Base-by-base conservation (phyloP, 2,329 filamentous ascomycete species). In the Apiospora aurea region DNA sequence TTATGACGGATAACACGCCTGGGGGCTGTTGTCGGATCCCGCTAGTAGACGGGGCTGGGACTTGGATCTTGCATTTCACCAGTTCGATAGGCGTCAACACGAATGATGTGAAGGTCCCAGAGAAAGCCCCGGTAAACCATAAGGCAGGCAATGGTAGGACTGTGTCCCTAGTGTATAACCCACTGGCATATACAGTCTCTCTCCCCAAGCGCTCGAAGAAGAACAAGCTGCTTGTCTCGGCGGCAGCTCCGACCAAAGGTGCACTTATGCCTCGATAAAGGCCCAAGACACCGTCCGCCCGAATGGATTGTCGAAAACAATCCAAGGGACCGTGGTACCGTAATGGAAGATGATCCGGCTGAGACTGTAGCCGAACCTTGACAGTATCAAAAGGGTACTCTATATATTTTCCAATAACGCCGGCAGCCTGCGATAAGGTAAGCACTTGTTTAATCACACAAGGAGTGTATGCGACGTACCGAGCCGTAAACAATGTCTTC, bases 301-400 rank as follows among this genome's bases (percentile, higher is more conserved):
- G 89, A 75, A 97, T 86, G 11, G 94, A 95, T 85, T 98, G 93
- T 77, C 91, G 89, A 83, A 99, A 97, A 84, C 96, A 98, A 84
- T 99, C 96, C 75, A 98, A 79, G 0, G 96, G 96, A 0, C 96
- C 96, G 7, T 85, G 90, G 82, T 98, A 98, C 73, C 89, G 91
- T 26, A 95, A 89, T 21, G 94, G 95, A 2, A 94, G 87, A 77
- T 92, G 90, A 81, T 96, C 93, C 46, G 95, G 94, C 82, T 98
- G 96, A n/a, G 96, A 96, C 82, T 99, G 96, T 14, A 99, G 89
- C 53, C 96, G 93, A 73, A 99, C 96, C 84, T 99, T 99, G 82
- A 99, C 92, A 0, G 96, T 99, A 83, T 99, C 96, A 83, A 99
- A 99, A 34, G 96, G 96, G 81, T 98, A 99, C 82, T 99, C 96